Evolutionary conservation across 768 basidiomycete species (phyloP).

Genomic region (Candolleomyces aberdarensis): DNA sequence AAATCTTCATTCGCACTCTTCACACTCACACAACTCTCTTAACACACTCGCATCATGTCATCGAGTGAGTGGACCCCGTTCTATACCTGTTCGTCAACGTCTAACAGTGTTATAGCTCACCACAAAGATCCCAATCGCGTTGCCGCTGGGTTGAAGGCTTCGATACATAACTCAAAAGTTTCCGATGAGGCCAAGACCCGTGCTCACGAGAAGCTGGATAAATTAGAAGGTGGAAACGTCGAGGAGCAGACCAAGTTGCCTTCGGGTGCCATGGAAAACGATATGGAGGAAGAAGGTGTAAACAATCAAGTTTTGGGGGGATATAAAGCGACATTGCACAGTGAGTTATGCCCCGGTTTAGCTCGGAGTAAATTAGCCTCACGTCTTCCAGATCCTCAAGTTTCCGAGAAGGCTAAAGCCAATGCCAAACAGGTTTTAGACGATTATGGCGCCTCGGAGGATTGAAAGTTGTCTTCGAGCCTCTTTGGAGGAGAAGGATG

Average conservation of each 20-base stretch:
- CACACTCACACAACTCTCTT: no score
- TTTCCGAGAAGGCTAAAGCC: conserved; percentile 14
- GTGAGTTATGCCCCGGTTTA: conserved; percentile 10
- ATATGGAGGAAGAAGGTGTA: neutral
- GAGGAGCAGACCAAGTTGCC: neutral
- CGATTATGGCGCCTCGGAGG: conserved; percentile 10
- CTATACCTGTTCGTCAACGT: no score
- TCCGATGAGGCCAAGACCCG: conserved; percentile 48
- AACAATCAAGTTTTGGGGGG: conserved; percentile 22
- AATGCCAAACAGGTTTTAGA: conserved; percentile 13
- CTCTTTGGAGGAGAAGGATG: no score
- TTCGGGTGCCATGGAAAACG: neutral
- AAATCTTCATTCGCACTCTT: no score
- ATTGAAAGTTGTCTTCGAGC: neutral
- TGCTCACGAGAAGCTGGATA: conserved; percentile 31
- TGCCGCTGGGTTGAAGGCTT: conserved; percentile 54
- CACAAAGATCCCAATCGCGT: conserved; percentile 25
- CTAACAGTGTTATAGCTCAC: neutral
- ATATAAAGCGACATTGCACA: conserved; percentile 28
- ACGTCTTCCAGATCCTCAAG: conserved; percentile 10
- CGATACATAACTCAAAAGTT: conserved; percentile 53
- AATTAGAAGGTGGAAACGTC: neutral
- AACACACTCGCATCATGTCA: no score
- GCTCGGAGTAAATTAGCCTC: neutral
- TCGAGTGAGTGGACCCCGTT: no score